phyloP scores from a whole-genome alignment of 1,139 yeast genomes.

The Pichia terricola region DNA sequence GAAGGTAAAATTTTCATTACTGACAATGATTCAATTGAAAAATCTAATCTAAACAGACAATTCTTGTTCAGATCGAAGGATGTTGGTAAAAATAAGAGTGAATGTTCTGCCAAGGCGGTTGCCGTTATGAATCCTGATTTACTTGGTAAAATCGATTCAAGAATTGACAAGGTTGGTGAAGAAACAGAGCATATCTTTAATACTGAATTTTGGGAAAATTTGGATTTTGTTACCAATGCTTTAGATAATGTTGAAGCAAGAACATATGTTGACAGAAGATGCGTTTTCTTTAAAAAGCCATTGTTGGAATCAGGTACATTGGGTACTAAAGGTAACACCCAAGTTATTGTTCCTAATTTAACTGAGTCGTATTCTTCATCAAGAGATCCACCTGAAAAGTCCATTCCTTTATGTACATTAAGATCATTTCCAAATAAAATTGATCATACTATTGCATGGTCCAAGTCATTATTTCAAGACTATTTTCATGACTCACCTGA shows the following conservation, averaged over 20 bases:
- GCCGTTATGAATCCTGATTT: constrained; percentile 78
- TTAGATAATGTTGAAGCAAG: constrained; percentile 96
- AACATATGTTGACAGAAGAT: constrained; percentile 93
- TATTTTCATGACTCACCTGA: constrained; percentile 85
- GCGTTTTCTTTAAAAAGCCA: constrained; percentile 87
- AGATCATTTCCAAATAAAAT: constrained; percentile 96
- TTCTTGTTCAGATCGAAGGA: constrained; percentile 89
- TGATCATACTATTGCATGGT: constrained; percentile 99
- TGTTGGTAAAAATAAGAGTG: constrained; percentile 87
- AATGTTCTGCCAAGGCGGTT: constrained; percentile 83
- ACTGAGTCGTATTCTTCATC: constrained; percentile 95
- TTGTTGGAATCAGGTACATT: constrained; percentile 92
- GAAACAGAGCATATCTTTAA: constrained; percentile 85
- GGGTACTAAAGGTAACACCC: constrained; percentile 98
- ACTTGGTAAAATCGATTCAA: constrained; percentile 64
- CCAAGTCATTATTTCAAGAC: constrained; percentile 91
- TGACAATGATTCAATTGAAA: constrained; percentile 92
- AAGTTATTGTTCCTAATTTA: constrained; percentile 84
- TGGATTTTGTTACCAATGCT: constrained; percentile 92
- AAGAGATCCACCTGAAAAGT: constrained; percentile 97
- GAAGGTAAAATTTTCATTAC: constrained; percentile 78
- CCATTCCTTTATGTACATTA: constrained; percentile 93
- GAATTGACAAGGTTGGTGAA: constrained; percentile 81
- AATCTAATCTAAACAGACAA: constrained; percentile 92
- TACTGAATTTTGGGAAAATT: constrained; percentile 74